Conservation (phyloP, 106 monocot genomes). For the Iris macrosiphon region DNA sequence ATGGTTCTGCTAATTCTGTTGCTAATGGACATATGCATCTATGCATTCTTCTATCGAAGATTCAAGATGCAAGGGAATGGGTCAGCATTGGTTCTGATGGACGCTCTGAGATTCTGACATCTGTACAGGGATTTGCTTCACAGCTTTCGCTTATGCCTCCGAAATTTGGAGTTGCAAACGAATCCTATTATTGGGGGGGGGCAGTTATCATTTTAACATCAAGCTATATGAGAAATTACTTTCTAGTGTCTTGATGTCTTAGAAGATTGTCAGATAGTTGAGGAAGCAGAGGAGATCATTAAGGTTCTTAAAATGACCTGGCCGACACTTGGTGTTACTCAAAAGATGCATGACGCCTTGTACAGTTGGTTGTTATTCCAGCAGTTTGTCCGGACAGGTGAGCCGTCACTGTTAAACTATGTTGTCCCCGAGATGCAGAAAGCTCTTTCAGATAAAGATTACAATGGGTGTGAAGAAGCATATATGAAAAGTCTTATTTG, state of each 20-base stretch:
- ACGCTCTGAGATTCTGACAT: slow-evolving; percentile 27
- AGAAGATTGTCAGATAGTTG: slow-evolving; percentile 66
- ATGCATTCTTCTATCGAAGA: slow-evolving; percentile 30
- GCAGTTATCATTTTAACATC: slow-evolving; percentile 48
- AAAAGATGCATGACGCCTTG: slow-evolving; percentile 51
- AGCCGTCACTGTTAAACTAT: slow-evolving; percentile 32
- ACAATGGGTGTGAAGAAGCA: slow-evolving; percentile 23
- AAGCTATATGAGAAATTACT: slow-evolving; percentile 67
- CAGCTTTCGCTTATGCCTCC: slow-evolving; percentile 30
- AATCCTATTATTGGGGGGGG: slow-evolving; percentile 57
- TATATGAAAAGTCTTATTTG: slow-evolving; percentile 43
- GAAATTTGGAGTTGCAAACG: slow-evolving; percentile 48
- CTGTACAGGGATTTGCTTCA: slow-evolving; percentile 39
- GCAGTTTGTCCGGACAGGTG: slow-evolving; percentile 62
- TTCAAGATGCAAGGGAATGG: slow-evolving; percentile 44
- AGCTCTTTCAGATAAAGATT: slow-evolving; percentile 18
- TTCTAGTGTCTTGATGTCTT: slow-evolving; percentile 68
- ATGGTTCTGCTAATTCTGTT: slow-evolving; percentile 16
- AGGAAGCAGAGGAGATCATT: slow-evolving; percentile 77
- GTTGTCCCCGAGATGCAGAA: slow-evolving; percentile 30
- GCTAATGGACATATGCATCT: slow-evolving; percentile 21
- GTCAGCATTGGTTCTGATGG: slow-evolving; percentile 14
- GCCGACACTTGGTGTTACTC: slow-evolving; percentile 59
- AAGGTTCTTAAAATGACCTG: slow-evolving; percentile 43
- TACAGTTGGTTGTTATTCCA: slow-evolving; percentile 63